phyloP scores from a whole-genome alignment of 1,284 basidiomycete genomes.

The Pseudozyma pruni region DNA sequence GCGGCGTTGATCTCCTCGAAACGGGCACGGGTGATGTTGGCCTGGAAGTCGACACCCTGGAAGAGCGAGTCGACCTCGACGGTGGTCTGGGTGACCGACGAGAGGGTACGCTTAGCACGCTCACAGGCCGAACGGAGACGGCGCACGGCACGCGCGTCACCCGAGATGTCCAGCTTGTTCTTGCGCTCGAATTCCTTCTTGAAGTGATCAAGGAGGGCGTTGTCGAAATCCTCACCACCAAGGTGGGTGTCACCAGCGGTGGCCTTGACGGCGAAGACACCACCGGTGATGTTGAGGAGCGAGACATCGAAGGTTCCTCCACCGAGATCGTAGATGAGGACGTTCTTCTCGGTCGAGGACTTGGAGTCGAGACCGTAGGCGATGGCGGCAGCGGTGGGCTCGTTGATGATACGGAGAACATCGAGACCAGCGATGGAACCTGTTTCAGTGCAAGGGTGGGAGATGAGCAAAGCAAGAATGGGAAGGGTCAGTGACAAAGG shows the following conservation, averaged over 20 bases:
- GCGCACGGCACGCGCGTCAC: constrained; percentile 92
- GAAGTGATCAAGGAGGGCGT: constrained; percentile 90
- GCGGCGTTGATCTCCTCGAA: constrained; percentile 98
- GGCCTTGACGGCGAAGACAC: constrained; percentile 77
- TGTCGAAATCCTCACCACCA: constrained; percentile 97
- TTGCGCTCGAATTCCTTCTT: constrained; percentile 78
- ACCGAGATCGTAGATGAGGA: constrained; percentile 99
- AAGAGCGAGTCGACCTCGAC: constrained; percentile 98
- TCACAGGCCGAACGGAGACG: constrained; percentile 96
- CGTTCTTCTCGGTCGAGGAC: constrained; percentile 80
- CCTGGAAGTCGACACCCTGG: constrained; percentile 75
- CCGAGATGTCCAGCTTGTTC: constrained; percentile 87
- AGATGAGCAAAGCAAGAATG: background rate
- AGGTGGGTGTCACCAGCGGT: constrained; percentile 73
- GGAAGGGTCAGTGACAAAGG: constrained; percentile 4
- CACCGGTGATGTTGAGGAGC: constrained; percentile 74
- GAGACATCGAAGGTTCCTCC: constrained; percentile 84
- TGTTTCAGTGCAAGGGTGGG: constrained; percentile 16
- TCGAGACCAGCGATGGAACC: constrained; percentile 76
- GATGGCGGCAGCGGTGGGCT: constrained; percentile 71
- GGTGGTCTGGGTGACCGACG: constrained; percentile 96
- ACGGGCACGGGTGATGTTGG: constrained; percentile 77
- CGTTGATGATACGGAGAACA: constrained; percentile 78
- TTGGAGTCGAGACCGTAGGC: constrained; percentile 73
- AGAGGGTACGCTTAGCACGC: constrained; percentile 98